These are phyloP conservation scores for Fragaria vesca DNA, from an alignment of 306 rosid species.

Conservation along the genomic window DNA sequence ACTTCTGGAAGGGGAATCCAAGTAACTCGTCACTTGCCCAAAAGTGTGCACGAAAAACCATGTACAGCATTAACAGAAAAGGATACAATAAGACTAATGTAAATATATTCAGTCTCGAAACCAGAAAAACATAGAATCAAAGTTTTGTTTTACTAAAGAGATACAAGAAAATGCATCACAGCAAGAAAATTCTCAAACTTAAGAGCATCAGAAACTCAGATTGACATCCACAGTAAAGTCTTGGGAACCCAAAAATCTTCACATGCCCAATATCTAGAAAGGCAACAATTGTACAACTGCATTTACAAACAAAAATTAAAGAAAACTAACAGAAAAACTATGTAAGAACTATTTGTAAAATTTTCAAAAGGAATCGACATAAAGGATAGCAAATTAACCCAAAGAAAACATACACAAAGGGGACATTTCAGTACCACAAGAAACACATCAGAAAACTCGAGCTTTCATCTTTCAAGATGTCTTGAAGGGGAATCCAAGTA, in stretches of 20 bases:
- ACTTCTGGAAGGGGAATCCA: slow-evolving; percentile 68
- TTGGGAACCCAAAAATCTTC: slow-evolving; percentile 79
- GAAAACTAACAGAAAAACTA: background rate
- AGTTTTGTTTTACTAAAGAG: background rate
- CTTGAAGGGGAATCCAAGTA: slow-evolving; percentile 54
- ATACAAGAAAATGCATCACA: background rate
- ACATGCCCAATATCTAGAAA: slow-evolving; percentile 19
- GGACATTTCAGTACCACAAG: background rate
- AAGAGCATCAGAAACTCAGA: slow-evolving; percentile 67
- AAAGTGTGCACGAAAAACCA: background rate
- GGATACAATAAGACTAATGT: background rate
- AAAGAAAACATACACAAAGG: background rate
- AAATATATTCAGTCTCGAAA: background rate
- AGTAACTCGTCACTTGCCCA: slow-evolving; percentile 49
- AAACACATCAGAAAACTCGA: slow-evolving; percentile 45
- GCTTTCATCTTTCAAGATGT: slow-evolving; percentile 44
- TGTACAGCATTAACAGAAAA: background rate
- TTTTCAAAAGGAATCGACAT: background rate
- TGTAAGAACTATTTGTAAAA: background rate
- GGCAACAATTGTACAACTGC: background rate
- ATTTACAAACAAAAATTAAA: background rate
- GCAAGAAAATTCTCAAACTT: background rate
- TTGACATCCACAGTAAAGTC: slow-evolving; percentile 25
- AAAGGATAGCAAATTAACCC: background rate
- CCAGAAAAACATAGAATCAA: background rate